These are phyloP conservation scores for Irpex lacteus DNA, from an alignment of 1,284 basidiomycete genomes.

Conservation along the genomic window DNA sequence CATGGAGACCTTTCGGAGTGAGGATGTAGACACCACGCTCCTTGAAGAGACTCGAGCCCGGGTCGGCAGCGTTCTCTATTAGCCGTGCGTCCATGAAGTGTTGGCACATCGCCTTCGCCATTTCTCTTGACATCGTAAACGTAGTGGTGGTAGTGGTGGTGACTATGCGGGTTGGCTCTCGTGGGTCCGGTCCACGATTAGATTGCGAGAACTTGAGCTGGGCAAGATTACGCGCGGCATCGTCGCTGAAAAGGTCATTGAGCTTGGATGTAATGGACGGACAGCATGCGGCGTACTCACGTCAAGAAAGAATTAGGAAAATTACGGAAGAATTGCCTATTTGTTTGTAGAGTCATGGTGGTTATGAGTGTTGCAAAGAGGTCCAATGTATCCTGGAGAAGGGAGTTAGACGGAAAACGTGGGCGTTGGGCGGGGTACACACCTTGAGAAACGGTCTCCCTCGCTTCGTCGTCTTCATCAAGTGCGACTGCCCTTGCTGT, in stretches of 20 bases:
- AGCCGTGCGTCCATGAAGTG: slow-evolving; percentile 99
- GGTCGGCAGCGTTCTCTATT: slow-evolving; percentile 95
- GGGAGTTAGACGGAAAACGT: slow-evolving; percentile 13
- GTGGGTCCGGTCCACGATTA: slow-evolving; percentile 95
- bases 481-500: slow-evolving; percentile 62
- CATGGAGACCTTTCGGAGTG: slow-evolving; percentile 97
- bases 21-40: slow-evolving; percentile 95
- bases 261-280: neutral
- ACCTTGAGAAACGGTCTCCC: slow-evolving; percentile 94
- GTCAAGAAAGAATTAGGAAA: slow-evolving; percentile 96
- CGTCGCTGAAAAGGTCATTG: slow-evolving; percentile 62
- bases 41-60: slow-evolving; percentile 87
- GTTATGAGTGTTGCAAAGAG: slow-evolving; percentile 97
- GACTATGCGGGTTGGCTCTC: slow-evolving; percentile 94
- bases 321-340: slow-evolving; percentile 95
- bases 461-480: slow-evolving; percentile 97
- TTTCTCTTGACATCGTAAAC: slow-evolving; percentile 98
- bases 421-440: slow-evolving; percentile 13
- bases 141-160: slow-evolving; percentile 99
- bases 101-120: slow-evolving; percentile 99
- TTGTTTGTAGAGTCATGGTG: slow-evolving; percentile 84
- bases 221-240: slow-evolving; percentile 91
- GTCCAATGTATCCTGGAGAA: slow-evolving; percentile 88
- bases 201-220: slow-evolving; percentile 99
- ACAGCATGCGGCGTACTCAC: slow-evolving; percentile 46